Base-by-base conservation (phyloP, 129 eudicot genomes). In the Chrysanthemum lavandulifolium region DNA sequence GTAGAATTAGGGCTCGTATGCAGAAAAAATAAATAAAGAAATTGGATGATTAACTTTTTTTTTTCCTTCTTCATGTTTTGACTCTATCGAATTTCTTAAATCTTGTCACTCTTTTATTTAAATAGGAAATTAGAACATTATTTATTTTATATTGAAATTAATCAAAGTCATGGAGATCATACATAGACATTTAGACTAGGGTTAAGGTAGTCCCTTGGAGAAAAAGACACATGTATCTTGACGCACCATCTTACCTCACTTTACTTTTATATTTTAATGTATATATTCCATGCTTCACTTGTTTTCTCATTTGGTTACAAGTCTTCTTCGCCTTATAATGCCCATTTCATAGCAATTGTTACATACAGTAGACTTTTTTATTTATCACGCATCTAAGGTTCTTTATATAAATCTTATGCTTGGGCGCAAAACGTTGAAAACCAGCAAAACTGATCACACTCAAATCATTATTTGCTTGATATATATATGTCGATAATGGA, bases 161-260 rank as follows among this genome's bases (percentile, higher is more conserved):
- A 40, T 40, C 47, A 65, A 36, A 65, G 69, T 36, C 53, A 65
- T 16, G 69, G 69, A 33, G 69, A 65, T 43, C 69, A 40, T 16
- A 19, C 63, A 58, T 25, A 53, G 18, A 25, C 16, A 31, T 31
- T 61, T 65, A 40, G 52, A 23, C 31, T 3, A 65, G 49, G 31
- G 51, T 65, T 65, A 65, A 63, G 29, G 29, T 36, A 43, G 69
- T 43, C 45, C 31, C 69, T 18, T 65, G 54, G 69, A 36, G 69
- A 55, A 52, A 45, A 40, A 74, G 84, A 13, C 78, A 78, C 33
- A 48, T 79, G 78, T 79, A 18, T 5, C 36, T 76, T 76, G 76
- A 79, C 78, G 79, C 81, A 79, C 73, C 63, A 54, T 72, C 87
- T 75, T 61, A 76, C 82, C 72, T 83, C 81, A 72, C 57, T 68